Percentiles rank a stretch among this genome's conserved stretches.
Conservation (phyloP, 139 green algal genomes). For the Volvox reticuliferus region DNA sequence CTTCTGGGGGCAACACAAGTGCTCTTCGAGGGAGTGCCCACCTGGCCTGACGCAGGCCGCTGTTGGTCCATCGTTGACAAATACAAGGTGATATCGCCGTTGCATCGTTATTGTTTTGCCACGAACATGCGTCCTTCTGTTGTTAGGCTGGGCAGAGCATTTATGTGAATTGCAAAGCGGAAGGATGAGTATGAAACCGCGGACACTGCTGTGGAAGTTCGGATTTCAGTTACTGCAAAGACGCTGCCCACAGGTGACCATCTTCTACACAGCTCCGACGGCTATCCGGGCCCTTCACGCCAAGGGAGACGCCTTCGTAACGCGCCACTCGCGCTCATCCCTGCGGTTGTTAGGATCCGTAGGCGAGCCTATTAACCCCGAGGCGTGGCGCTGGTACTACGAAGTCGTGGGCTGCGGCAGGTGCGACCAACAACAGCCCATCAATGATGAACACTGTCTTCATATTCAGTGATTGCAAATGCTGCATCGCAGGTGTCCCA, state of each 20-base stretch:
- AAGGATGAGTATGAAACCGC: no score
- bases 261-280: slow-evolving; percentile 97
- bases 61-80: slow-evolving; percentile 95
- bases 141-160: no score
- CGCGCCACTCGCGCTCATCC: slow-evolving; percentile 56
- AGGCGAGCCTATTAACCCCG: slow-evolving; percentile 97
- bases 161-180: no score
- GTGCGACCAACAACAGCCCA: neutral
- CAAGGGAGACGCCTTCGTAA: slow-evolving; percentile 79
- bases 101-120: no score
- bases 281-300: slow-evolving; percentile 90
- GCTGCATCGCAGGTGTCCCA: slow-evolving; percentile 69
- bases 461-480: neutral
- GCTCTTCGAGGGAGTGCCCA: slow-evolving; percentile 95
- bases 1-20: slow-evolving; percentile 86
- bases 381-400: slow-evolving; percentile 94
- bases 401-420: slow-evolving; percentile 53
- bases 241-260: slow-evolving; percentile 61
- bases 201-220: no score
- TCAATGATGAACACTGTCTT: neutral
- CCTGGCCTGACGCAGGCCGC: slow-evolving; percentile 85
- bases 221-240: no score
- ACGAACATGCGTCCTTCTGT: no score
- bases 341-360: slow-evolving; percentile 94
- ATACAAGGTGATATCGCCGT: slow-evolving; percentile 69